A percentile compares a stretch with the other conserved stretches of the same genome.
Conservation (phyloP, 192 early-diverging fungal species). For the Geranomyces variabilis region DNA sequence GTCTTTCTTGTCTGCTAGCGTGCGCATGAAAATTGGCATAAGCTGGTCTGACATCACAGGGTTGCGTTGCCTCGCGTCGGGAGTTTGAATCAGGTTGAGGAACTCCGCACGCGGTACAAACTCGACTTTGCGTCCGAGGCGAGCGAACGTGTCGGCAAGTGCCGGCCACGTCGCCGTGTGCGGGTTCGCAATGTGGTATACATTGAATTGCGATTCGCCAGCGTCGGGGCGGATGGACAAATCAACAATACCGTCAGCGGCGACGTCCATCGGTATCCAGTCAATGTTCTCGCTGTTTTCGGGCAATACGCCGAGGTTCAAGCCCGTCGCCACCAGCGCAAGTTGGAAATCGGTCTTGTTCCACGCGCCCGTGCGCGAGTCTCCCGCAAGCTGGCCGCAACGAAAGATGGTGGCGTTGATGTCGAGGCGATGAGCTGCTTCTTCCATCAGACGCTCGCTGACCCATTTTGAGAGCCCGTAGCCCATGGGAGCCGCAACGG, state of each 20-base stretch:
- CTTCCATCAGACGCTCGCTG: conserved; percentile 14
- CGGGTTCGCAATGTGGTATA: conserved; percentile 24
- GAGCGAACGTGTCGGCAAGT: background rate
- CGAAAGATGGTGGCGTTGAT: conserved; percentile 8
- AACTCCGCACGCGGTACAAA: background rate
- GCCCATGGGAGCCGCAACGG: conserved; percentile 9
- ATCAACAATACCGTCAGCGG: conserved; percentile 8
- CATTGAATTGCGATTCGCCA: background rate
- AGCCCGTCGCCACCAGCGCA: conserved; percentile 10
- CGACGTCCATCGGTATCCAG: conserved; percentile 22
- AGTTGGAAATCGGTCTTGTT: conserved; percentile 15
- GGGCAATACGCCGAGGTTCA: conserved; percentile 14
- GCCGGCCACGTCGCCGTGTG: conserved; percentile 3
- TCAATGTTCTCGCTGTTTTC: background rate
- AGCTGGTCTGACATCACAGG: conserved; percentile 12
- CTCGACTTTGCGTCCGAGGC: background rate
- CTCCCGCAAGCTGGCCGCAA: conserved; percentile 9
- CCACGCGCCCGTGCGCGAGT: conserved; percentile 8
- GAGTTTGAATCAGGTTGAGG: background rate
- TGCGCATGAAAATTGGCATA: conserved; percentile 2
- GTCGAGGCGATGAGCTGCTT: background rate
- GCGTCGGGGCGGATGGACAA: background rate
- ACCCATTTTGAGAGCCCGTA: conserved; percentile 21
- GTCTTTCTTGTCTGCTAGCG: background rate
- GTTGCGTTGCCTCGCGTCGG: background rate